A percentile compares a stretch with the other conserved stretches of the same genome.
phyloP scores from a whole-genome alignment of 2,329 filamentous ascomycete species.

The Pseudocercospora vitis region DNA sequence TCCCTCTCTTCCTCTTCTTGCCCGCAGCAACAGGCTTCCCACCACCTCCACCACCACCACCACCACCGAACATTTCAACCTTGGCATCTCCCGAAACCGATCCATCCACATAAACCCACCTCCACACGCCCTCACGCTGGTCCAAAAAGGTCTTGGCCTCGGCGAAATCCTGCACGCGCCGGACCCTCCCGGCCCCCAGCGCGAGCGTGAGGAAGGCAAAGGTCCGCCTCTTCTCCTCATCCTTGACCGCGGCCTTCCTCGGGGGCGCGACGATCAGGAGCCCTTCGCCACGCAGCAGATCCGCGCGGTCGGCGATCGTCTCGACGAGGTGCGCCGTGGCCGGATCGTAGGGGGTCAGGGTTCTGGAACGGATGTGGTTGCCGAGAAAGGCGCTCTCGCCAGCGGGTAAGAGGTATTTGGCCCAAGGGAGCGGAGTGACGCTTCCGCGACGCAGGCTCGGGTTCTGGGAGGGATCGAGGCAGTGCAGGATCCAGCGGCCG shows the following conservation, averaged over 20 bases:
- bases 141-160: conserved; percentile 63
- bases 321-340: conserved; percentile 57
- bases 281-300: conserved; percentile 56
- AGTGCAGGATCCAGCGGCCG: conserved; percentile 76
- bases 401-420: conserved; percentile 78
- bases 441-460: conserved; percentile 41
- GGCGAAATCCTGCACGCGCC: conserved; percentile 63
- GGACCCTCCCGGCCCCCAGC: conserved; percentile 68
- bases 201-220: conserved; percentile 80
- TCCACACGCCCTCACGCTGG: conserved; percentile 58
- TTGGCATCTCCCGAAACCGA: conserved; percentile 56
- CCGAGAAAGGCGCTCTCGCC: conserved; percentile 76
- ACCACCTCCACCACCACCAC: not conserved
- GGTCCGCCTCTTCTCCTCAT: conserved; percentile 60
- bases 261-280: conserved; percentile 69
- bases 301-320: conserved; percentile 52
- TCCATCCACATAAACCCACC: conserved; percentile 79
- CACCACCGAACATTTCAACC: conserved; percentile 45
- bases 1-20: conserved; percentile 48
- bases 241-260: conserved; percentile 56
- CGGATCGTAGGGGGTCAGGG: conserved; percentile 60
- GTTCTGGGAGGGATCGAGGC: conserved; percentile 48
- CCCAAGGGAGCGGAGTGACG: conserved; percentile 67
- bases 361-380: conserved; percentile 74
- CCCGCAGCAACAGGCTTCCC: conserved; percentile 24